phyloP scores from a whole-genome alignment of 2,329 filamentous ascomycete genomes.

The Ceratocystis eucalypticola region DNA sequence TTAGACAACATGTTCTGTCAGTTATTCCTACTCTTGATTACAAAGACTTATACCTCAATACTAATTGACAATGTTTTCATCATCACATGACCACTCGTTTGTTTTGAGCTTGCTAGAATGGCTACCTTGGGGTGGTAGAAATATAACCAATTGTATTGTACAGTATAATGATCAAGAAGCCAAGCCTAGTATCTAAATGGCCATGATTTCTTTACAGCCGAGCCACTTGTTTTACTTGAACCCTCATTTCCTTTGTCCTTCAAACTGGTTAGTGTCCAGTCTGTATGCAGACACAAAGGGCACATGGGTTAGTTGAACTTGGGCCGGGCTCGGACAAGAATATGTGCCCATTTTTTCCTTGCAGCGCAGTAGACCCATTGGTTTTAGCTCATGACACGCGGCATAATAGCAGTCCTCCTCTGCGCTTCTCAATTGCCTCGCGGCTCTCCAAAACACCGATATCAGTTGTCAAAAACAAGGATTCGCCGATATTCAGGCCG shows the following conservation, averaged over 20 bases:
- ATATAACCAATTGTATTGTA: conserved; percentile 18
- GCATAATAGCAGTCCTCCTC: conserved; percentile 70
- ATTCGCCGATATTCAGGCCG: conserved; percentile 68
- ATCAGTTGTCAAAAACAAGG: conserved; percentile 66
- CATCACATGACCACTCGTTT: neutral
- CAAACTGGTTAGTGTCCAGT: neutral
- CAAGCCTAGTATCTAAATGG: neutral
- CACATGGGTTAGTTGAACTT: neutral
- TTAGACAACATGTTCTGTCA: neutral
- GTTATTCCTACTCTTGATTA: neutral
- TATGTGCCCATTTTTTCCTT: neutral
- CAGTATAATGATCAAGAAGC: conserved; percentile 14
- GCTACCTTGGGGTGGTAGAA: neutral
- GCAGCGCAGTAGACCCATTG: neutral
- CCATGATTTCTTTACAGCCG: neutral
- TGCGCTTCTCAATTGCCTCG: conserved; percentile 66
- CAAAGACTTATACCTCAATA: neutral
- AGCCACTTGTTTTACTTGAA: neutral
- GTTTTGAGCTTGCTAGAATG: neutral
- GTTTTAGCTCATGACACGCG: conserved; percentile 38
- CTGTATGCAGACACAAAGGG: neutral
- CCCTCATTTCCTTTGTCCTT: neutral
- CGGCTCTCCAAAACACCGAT: conserved; percentile 65
- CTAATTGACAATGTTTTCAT: too few species aligned
- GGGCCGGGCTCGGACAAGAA: neutral